phyloP scores from a whole-genome alignment of 352 stramenopile species.

The Phytopythium vexans region DNA sequence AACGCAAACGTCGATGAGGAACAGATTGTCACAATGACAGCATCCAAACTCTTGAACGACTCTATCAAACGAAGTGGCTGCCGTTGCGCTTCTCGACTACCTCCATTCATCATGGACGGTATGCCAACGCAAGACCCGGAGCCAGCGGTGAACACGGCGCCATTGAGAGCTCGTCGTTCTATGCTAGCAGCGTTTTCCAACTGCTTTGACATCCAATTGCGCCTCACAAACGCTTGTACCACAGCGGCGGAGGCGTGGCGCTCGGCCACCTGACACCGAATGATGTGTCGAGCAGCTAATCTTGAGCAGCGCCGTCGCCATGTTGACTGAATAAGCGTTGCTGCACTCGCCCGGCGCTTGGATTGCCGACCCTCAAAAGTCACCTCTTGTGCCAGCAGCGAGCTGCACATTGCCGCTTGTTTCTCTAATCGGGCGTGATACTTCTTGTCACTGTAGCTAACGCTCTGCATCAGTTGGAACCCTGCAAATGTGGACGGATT shows the following conservation, averaged over 20 bases:
- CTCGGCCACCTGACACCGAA: conserved; percentile 16
- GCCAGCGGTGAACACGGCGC: conserved; percentile 48
- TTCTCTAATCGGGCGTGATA: conserved; percentile 10
- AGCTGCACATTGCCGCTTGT: conserved; percentile 45
- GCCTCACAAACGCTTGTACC: conserved; percentile 53
- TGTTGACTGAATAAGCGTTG: conserved; percentile 58
- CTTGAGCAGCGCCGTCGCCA: conserved; percentile 54
- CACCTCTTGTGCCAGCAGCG: conserved; percentile 39
- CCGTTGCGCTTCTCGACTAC: neutral
- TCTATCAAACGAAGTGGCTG: conserved; percentile 35
- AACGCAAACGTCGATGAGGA: conserved; percentile 49
- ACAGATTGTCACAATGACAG: conserved; percentile 25
- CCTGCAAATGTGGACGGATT: conserved; percentile 56
- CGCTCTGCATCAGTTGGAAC: conserved; percentile 1
- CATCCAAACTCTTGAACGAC: conserved; percentile 39
- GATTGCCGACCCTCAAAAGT: conserved; percentile 44
- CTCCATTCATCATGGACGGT: neutral
- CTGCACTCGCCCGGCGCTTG: conserved; percentile 29
- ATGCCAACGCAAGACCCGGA: conserved; percentile 33
- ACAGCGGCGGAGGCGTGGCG: conserved; percentile 42
- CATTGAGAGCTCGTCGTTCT: conserved; percentile 52
- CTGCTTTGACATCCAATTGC: conserved; percentile 38
- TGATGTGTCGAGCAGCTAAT: conserved; percentile 19
- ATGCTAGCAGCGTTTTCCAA: conserved; percentile 51
- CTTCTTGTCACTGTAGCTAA: conserved; percentile 5